Evolutionary conservation across 345 rosid genomes (phyloP), one percentile per base, ranked within the genome.

Genomic region (Dovyalis caffra): DNA sequence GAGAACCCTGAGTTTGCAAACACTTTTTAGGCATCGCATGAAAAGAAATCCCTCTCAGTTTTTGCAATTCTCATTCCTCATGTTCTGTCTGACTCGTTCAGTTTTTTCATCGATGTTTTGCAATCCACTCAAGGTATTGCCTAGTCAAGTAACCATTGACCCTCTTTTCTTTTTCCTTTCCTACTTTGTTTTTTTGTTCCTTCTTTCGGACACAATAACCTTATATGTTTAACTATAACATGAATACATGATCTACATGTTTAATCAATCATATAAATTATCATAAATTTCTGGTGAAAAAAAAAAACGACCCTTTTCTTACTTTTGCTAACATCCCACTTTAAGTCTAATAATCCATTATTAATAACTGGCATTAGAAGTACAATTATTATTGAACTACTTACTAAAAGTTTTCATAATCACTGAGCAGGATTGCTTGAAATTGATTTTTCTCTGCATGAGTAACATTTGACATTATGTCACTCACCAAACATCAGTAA

Each of bases 1-100:
- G 66, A 75, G 72, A 74, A 56, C 35, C 32, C 43, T 60, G 28
- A 29, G 12, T 2, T 14, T 67, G 32, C 45, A 21, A 20, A 64
- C 51, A 47, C 61, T 12, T 8, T 73, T 45, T 64, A 73, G 10
- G 29, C 63, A 34, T 34, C 70, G 23, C 64, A 49, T 53, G 71
- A 38, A 20, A 18, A 56, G 34, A 45, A 40, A n/a, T 56, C 28
- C 60, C 20, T 43, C 49, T 20, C n/a, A 0, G 56, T 6, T 18
- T 21, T 20, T 49, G 56, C 56, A 5, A 18, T 6, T 20, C 23
- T 49, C n/a, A 20, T 20, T 20, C 56, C 56, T 20, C 23, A 6
- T 47, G 8, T 20, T 49, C 56, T 49, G 8, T 49, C 56, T 49
- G 56, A 49, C 56, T 18, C 23, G n/a, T 56, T n/a, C 28, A 8